A percentile compares a stretch with the other conserved stretches of the same genome.
phyloP scores from a whole-genome alignment of 1,139 yeast genomes.

The Blastobotrys serpentis region DNA sequence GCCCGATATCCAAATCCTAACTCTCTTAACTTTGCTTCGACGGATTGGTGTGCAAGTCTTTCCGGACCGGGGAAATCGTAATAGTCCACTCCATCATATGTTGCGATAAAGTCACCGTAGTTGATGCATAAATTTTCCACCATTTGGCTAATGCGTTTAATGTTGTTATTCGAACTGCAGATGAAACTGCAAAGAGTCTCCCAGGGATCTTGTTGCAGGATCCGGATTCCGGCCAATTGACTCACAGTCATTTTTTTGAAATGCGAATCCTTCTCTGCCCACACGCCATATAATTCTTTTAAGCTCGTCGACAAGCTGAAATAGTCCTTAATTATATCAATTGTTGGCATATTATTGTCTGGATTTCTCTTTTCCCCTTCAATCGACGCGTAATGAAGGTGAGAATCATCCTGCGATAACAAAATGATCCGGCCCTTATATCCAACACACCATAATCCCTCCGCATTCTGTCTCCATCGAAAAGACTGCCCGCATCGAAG shows the following conservation, averaged over 20 bases:
- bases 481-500: conserved; percentile 78
- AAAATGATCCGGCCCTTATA: conserved; percentile 39
- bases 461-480: conserved; percentile 38
- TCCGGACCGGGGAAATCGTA: conserved; percentile 74
- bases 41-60: conserved; percentile 45
- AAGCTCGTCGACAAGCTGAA: conserved; percentile 63
- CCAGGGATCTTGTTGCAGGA: conserved; percentile 94
- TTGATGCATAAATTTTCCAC: conserved; percentile 73
- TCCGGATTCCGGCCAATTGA: conserved; percentile 68
- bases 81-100: conserved; percentile 56
- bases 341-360: conserved; percentile 23
- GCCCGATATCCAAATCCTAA: conserved; percentile 93
- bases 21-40: conserved; percentile 48
- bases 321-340: conserved; percentile 58
- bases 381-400: conserved; percentile 36
- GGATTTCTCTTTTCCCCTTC: conserved; percentile 10
- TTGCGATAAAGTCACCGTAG: conserved; percentile 65
- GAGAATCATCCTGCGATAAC: conserved; percentile 35
- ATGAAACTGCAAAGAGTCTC: conserved; percentile 87
- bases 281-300: conserved; percentile 52
- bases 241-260: conserved; percentile 41
- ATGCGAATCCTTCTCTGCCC: conserved; percentile 59
- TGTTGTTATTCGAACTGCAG: conserved; percentile 94
- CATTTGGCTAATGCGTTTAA: conserved; percentile 90
- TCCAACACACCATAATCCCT: conserved; percentile 37